Percentiles rank a stretch among this genome's conserved stretches.
phyloP scores from a whole-genome alignment of 768 basidiomycete genomes.

The Pleurotus platypus region DNA sequence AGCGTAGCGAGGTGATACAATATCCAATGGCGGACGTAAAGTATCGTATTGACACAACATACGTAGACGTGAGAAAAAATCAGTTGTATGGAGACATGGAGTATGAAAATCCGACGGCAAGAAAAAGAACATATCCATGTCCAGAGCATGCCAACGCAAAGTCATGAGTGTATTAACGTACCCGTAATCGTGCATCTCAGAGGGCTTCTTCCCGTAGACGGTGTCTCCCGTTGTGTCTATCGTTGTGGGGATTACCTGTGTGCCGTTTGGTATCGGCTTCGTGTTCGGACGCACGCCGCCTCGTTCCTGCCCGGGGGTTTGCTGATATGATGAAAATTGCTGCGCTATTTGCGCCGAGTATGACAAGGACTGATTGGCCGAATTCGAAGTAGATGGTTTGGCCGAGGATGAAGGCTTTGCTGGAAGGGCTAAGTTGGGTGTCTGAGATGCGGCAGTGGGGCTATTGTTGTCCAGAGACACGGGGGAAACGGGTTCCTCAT shows the following conservation, averaged over 20 bases:
- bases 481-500: slow-evolving; percentile 15
- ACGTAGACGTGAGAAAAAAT: slow-evolving; percentile 2
- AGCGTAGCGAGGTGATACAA: slow-evolving; percentile 7
- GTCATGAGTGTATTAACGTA: slow-evolving; percentile 38
- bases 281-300: slow-evolving; percentile 28
- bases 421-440: slow-evolving; percentile 16
- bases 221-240: slow-evolving; percentile 25
- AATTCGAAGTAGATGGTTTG: slow-evolving; percentile 21
- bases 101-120: slow-evolving; percentile 7
- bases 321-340: slow-evolving; percentile 62
- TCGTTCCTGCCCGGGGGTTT: slow-evolving; percentile 63
- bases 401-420: slow-evolving; percentile 21
- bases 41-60: slow-evolving; percentile 8
- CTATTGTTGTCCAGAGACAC: slow-evolving; percentile 4
- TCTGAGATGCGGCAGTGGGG: slow-evolving; percentile 7
- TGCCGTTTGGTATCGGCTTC: slow-evolving; percentile 22
- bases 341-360: slow-evolving; percentile 65
- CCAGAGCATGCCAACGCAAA: slow-evolving; percentile 8
- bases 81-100: slow-evolving; percentile 4
- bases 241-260: slow-evolving; percentile 29
- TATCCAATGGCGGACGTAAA: slow-evolving; percentile 8
- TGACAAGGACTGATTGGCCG: slow-evolving; percentile 31
- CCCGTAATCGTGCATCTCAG: slow-evolving; percentile 83
- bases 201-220: slow-evolving; percentile 57
- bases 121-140: slow-evolving; percentile 18